These are phyloP conservation scores for Albizia julibrissin DNA, from an alignment of 306 rosid species.

Conservation along the genomic window DNA sequence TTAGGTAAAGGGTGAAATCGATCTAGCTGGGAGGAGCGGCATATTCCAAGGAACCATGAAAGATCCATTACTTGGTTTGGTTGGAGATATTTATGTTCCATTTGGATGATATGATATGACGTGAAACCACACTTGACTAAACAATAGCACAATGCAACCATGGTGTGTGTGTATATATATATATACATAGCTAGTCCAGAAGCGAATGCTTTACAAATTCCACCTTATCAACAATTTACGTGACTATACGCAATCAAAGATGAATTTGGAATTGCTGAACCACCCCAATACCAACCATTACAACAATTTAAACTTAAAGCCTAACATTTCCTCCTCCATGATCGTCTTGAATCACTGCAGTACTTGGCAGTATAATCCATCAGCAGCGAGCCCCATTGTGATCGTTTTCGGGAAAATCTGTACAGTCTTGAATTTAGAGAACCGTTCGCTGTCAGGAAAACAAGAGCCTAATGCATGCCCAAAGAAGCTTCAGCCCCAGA, in stretches of 20 bases:
- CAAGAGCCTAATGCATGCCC: slow-evolving; percentile 28
- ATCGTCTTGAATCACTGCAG: slow-evolving; percentile 38
- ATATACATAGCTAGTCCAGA: slow-evolving; percentile 21
- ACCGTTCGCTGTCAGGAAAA: slow-evolving; percentile 34
- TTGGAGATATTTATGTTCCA: not conserved
- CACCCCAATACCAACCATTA: slow-evolving; percentile 6
- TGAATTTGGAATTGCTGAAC: not conserved
- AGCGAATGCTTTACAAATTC: slow-evolving; percentile 30
- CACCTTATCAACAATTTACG: slow-evolving; percentile 40
- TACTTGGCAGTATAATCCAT: slow-evolving; percentile 28
- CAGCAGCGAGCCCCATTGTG: slow-evolving; percentile 17
- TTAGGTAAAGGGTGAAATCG: no score
- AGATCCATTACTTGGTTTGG: no score
- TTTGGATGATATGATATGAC: slow-evolving; percentile 1
- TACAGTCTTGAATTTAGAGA: slow-evolving; percentile 32
- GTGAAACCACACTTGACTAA: slow-evolving; percentile 15
- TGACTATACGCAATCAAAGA: slow-evolving; percentile 29
- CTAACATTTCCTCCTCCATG: slow-evolving; percentile 14
- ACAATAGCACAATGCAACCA: slow-evolving; percentile 24
- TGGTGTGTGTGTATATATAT: no score
- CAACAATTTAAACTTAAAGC: not conserved
- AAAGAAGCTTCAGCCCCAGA: slow-evolving; percentile 27
- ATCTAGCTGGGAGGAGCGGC: no score
- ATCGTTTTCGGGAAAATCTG: slow-evolving; percentile 25
- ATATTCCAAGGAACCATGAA: no score